Evolutionary conservation across 768 basidiomycete genomes (phyloP), one percentile per base, ranked within the genome.

Genomic region (Candolleomyces efflorescens): DNA sequence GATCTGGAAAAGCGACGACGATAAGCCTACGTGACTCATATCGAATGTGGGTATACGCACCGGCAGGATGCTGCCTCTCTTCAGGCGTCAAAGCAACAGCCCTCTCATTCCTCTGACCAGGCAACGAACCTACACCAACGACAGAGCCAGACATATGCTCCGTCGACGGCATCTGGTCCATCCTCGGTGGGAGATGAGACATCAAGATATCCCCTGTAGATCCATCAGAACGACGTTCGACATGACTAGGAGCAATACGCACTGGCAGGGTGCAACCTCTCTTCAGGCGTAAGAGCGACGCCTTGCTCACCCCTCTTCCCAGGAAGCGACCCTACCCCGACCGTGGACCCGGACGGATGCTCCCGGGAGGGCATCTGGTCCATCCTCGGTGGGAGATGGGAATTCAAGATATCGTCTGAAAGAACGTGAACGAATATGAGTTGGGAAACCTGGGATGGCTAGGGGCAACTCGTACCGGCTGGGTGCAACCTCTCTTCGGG

Each of bases 81-180:
- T 55, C 54, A 26, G 59, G 59, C 9, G 41, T 38, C n/a, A 60
- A 12, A 18, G 54, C 54, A 9, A 60, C 59, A 10, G 38, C 55
- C 32, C 43, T 37, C 52, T 61, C 60, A 5, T n/a, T 37, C 45
- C 51, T 23, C 38, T 47, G 39, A 12, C 56, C 60, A 41, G 60
- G 60, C 13, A 83, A 73, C 0, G 80, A 74, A 9, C 82, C 81
- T 1, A 78, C 76, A 15, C 82, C 83, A 5, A 65, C 70, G 1
- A n/a, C 6, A 3, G 66, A 67, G 0, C 61, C 63, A 6, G 58
- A 48, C 1, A 66, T 61, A 12, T 44, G 52, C 54, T 69, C 68
- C 1, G 49, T 64, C 11, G 48, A 39, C 17, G 55, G 55, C 47
- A 56, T 49, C 48, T 50, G 48, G 37, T 49, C 48, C 46, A 39